phyloP scores from a whole-genome alignment of 208 protist species.

The Trypanosoma platydactyli region DNA sequence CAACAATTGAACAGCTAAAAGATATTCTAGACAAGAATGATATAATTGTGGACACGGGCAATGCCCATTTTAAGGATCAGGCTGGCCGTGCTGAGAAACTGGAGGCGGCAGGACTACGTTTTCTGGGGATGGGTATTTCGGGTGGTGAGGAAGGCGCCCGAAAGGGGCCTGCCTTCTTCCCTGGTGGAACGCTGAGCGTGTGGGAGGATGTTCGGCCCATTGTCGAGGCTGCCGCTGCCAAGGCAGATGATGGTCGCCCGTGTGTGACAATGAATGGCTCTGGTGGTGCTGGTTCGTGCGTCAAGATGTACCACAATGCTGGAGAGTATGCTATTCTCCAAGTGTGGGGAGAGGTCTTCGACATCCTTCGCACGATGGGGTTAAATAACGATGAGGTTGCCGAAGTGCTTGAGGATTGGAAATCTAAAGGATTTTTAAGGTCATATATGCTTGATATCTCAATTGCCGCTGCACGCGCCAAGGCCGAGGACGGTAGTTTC shows the following conservation, averaged over 20 bases:
- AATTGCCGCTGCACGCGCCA: constrained; percentile 92
- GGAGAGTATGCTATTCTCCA: constrained; percentile 99
- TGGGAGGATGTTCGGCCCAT: constrained; percentile 95
- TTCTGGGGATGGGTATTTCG: constrained; percentile 97
- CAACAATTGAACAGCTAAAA: constrained; percentile 92
- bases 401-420: constrained; percentile 94
- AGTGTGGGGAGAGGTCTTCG: constrained; percentile 95
- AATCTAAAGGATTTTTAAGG: constrained; percentile 90
- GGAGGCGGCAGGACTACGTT: constrained; percentile 84
- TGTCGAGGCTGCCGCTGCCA: constrained; percentile 95
- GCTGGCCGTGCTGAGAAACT: constrained; percentile 87
- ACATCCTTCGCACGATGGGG: constrained; percentile 87
- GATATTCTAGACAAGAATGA: constrained; percentile 84
- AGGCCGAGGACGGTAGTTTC: constrained; percentile 80
- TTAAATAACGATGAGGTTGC: constrained; percentile 93
- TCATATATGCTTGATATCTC: constrained; percentile 99
- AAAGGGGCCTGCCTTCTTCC: constrained; percentile 98
- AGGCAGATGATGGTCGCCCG: constrained; percentile 92
- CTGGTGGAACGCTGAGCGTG: constrained; percentile 93
- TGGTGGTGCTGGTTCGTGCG: constrained; percentile 97
- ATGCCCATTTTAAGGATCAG: constrained; percentile 96
- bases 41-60: constrained; percentile 97
- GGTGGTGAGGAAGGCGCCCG: constrained; percentile 99
- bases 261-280: constrained; percentile 95
- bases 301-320: constrained; percentile 99